These are phyloP conservation scores for Podospora tetraspora DNA, from an alignment of 495 filamentous ascomycete genomes.

Conservation along the genomic window DNA sequence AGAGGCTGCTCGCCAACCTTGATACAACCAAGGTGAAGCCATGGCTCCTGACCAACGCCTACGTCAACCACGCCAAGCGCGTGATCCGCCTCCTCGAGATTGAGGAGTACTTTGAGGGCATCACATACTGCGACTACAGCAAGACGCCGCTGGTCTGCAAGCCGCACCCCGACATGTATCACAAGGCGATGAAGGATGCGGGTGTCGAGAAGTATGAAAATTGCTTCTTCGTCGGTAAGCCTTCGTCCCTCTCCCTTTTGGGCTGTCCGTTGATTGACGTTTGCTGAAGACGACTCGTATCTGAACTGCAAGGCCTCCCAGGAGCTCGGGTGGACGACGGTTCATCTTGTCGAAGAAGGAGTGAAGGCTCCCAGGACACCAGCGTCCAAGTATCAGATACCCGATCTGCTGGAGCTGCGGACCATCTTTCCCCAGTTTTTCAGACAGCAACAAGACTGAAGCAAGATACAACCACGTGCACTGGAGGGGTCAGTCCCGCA, in stretches of 20 bases:
- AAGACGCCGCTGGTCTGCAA: constrained; percentile 70
- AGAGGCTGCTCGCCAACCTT: constrained; percentile 70
- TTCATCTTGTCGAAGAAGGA: constrained; percentile 73
- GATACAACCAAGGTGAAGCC: constrained; percentile 73
- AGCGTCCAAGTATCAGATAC: constrained; percentile 64
- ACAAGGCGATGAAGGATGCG: constrained; percentile 68
- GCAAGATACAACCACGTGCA: background rate
- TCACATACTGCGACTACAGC: constrained; percentile 88
- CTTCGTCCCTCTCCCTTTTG: background rate
- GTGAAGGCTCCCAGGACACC: constrained; percentile 51
- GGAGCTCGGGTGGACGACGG: constrained; percentile 71
- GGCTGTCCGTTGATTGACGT: background rate
- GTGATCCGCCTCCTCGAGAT: constrained; percentile 77
- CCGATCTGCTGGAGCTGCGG: constrained; percentile 66
- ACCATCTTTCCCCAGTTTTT: constrained; percentile 73
- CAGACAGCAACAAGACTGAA: constrained; percentile 30
- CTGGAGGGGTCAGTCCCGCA: constrained; percentile 3
- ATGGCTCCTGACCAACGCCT: constrained; percentile 97
- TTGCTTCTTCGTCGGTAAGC: constrained; percentile 83
- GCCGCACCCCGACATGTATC: constrained; percentile 76
- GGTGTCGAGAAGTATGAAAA: constrained; percentile 51
- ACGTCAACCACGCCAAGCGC: constrained; percentile 76
- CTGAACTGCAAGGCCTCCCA: constrained; percentile 67
- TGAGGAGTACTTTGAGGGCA: constrained; percentile 84
- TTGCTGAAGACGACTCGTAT: constrained; percentile 66